These are phyloP conservation scores for Naganishia randhawae DNA, from an alignment of 768 basidiomycete species.

Conservation along the genomic window DNA sequence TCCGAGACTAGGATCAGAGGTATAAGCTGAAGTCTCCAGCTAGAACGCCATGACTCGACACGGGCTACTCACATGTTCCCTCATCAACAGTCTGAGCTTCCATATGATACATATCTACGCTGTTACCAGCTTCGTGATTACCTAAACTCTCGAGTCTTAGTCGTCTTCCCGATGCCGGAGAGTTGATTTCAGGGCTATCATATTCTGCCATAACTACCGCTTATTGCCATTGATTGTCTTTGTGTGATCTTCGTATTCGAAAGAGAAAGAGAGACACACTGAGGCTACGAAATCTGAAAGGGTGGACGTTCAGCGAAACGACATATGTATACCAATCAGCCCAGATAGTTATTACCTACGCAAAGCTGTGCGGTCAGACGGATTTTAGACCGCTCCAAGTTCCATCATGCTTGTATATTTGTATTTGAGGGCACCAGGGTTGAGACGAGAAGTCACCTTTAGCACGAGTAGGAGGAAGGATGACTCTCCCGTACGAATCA, in stretches of 20 bases:
- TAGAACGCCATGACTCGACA: not conserved
- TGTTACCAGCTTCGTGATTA: not conserved
- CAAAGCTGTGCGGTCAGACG: not conserved
- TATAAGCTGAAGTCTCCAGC: not conserved
- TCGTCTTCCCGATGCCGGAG: not conserved
- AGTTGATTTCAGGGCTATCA: not conserved
- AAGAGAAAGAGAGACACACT: too few species aligned
- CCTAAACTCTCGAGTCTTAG: not conserved
- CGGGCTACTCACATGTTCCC: not conserved
- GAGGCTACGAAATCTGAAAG: too few species aligned
- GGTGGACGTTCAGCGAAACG: not conserved
- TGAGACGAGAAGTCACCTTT: not conserved
- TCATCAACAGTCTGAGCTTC: not conserved
- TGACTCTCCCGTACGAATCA: not conserved
- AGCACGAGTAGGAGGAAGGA: not conserved
- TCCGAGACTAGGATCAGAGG: not conserved
- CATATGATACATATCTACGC: not conserved
- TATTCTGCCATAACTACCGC: not conserved
- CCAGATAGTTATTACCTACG: not conserved
- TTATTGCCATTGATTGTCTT: too few species aligned
- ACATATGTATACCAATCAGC: not conserved
- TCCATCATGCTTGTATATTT: not conserved
- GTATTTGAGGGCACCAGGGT: too few species aligned
- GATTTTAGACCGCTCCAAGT: not conserved
- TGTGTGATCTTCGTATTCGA: too few species aligned